phyloP scores from a whole-genome alignment of 164 flowering plant genomes.

The Protea cynaroides region DNA sequence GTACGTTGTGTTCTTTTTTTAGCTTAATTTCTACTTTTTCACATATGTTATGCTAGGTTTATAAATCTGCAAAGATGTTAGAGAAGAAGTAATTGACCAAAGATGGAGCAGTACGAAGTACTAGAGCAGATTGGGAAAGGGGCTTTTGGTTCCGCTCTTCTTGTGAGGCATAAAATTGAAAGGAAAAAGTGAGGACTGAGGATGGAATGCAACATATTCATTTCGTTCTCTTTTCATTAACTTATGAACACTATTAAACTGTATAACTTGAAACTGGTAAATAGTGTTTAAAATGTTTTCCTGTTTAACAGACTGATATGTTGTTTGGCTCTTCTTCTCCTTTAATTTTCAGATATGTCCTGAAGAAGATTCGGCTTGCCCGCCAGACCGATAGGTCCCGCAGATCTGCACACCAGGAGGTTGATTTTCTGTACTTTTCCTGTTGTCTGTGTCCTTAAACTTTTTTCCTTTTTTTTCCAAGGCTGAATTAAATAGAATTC shows the following conservation, averaged over 20 bases:
- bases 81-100: neutral
- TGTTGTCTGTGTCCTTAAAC: neutral
- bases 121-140: constrained; percentile 97
- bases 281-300: neutral
- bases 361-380: constrained; percentile 97
- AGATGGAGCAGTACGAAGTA: constrained; percentile 91
- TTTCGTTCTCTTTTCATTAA: neutral
- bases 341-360: constrained; percentile 59
- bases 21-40: neutral
- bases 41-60: neutral
- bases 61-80: neutral
- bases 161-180: constrained; percentile 86
- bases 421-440: constrained; percentile 10
- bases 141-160: constrained; percentile 94
- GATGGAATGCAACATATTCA: neutral
- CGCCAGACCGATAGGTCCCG: constrained; percentile 92
- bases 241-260: neutral
- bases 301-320: neutral
- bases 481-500: no score
- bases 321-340: neutral
- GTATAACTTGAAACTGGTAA: neutral
- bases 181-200: constrained; percentile 83
- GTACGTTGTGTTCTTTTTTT: neutral
- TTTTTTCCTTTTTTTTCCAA: neutral
- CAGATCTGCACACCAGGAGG: constrained; percentile 98